Conservation (phyloP, 176 grass and related monocot species). For the Oryza glaberrima region DNA sequence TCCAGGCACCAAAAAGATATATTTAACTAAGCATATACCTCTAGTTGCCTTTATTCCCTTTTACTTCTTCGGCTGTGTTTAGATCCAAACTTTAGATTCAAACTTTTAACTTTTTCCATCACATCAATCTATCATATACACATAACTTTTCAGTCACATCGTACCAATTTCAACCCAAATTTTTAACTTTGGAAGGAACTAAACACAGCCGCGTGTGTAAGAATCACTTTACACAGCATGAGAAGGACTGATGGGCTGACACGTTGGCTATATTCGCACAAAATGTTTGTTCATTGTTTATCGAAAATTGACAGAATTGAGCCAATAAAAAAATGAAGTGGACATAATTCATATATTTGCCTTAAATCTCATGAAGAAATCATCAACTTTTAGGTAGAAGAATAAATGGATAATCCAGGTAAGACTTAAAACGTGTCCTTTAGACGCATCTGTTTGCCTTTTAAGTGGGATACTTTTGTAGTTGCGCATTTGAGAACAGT, state of each 20-base stretch:
- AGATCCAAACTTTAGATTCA: too few relatives aligned
- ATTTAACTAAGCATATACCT: not conserved
- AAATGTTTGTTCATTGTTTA: not conserved
- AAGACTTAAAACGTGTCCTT: not conserved
- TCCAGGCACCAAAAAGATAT: not conserved
- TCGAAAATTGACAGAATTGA: not conserved
- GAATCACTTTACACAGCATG: constrained; percentile 1
- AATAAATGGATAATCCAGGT: not conserved
- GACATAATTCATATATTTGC: not conserved
- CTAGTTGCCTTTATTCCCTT: not conserved
- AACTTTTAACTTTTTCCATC: too few relatives aligned
- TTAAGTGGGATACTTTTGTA: not conserved
- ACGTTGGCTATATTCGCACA: not conserved
- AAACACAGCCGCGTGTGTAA: not conserved
- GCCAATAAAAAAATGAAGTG: not conserved
- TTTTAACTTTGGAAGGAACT: too few relatives aligned
- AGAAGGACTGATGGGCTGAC: not conserved
- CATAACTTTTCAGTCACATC: too few relatives aligned
- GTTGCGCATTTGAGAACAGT: not conserved
- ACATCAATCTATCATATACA: too few relatives aligned
- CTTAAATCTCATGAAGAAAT: not conserved
- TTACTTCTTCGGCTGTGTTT: not conserved
- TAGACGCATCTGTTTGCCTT: not conserved
- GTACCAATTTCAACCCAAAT: too few relatives aligned
- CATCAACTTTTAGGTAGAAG: not conserved